phyloP scores from a whole-genome alignment of 108 stramenopile genomes.

The Chaetoceros muelleri region DNA sequence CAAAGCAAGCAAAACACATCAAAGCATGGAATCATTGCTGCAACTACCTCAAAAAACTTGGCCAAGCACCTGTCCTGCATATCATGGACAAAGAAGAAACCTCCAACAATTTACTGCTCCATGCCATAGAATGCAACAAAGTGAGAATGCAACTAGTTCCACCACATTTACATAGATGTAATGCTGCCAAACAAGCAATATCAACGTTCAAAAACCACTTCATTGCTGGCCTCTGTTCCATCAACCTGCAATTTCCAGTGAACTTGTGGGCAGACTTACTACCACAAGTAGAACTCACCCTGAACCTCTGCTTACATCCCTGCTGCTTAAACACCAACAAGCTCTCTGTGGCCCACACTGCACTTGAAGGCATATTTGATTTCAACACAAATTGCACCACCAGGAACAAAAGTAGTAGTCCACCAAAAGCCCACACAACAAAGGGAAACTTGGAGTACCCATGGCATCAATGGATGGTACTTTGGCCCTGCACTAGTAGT shows the following conservation, averaged over 20 bases:
- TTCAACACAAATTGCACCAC: slow-evolving; percentile 38
- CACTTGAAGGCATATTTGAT: slow-evolving; percentile 14
- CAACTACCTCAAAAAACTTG: background rate
- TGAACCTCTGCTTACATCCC: slow-evolving; percentile 26
- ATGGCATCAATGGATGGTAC: slow-evolving; percentile 18
- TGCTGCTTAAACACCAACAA: slow-evolving; percentile 23
- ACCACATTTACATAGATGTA: slow-evolving; percentile 19
- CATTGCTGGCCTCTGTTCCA: slow-evolving; percentile 25
- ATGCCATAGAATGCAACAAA: slow-evolving; percentile 1
- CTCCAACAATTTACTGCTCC: slow-evolving; percentile 6
- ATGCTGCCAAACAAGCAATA: slow-evolving; percentile 43
- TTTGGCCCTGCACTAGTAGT: slow-evolving; percentile 5
- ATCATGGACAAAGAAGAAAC: slow-evolving; percentile 21
- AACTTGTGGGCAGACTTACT: slow-evolving; percentile 21
- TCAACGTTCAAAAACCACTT: slow-evolving; percentile 38
- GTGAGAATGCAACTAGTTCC: slow-evolving; percentile 28
- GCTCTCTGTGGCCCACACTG: slow-evolving; percentile 10
- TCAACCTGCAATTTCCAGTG: slow-evolving; percentile 20
- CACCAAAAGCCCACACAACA: slow-evolving; percentile 15
- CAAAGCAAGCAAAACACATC: background rate
- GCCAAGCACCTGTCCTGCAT: slow-evolving; percentile 14
- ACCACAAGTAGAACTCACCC: slow-evolving; percentile 26
- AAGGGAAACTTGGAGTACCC: slow-evolving; percentile 10
- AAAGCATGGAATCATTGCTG: background rate
- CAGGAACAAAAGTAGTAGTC: slow-evolving; percentile 21